Evolutionary conservation across 2,329 filamentous ascomycete genomes (phyloP), one percentile per base, ranked within the genome.

Genomic region (Phialemoniopsis sp.): DNA sequence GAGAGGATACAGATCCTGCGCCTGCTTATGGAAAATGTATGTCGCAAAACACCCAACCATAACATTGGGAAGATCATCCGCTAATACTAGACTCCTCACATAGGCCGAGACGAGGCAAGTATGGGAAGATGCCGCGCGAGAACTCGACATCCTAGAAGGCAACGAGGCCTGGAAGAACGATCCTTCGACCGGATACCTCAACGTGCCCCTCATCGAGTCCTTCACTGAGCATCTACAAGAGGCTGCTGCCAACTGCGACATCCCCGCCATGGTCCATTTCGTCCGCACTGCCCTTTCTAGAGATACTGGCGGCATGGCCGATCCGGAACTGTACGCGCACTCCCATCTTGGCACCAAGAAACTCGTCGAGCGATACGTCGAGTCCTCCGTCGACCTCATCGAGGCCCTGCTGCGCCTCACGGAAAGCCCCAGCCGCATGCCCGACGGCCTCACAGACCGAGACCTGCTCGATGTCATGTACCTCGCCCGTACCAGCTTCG

Each of bases 301-400:
- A 33, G 83, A 90, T 51, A 67, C 95, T 9, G 90, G 88, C 8
- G 86, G 85, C 37, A 95, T 96, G 85, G 88, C 87, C 45, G 86
- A 89, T 53, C 74, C 85, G 32, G 76, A 82, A 38, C 72, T 96
- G 3, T 96, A 96, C 64, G 82, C 82, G 40, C 87, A 93, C 57
- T 87, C 86, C 0, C 83, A 93, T 55, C 76, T 88, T 13, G 91
- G 90, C 5, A 95, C 90, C 8, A 96, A 96, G 64, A 72, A 76
- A 43, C 64, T 95, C 46, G 91, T 95, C 45, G 90, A 96, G 62
- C 73, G 78, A 28, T 96, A 96, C 53, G 90, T 95, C 45, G 78
- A 85, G 36, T 89, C 87, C 2, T 83, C 87, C 1, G 66, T 89
- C 21, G 73, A 81, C 41, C 89, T 88, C 0, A 82, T 97, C 43